Base-by-base conservation (phyloP, 345 rosid genomes). In the Corchorus capsularis region DNA sequence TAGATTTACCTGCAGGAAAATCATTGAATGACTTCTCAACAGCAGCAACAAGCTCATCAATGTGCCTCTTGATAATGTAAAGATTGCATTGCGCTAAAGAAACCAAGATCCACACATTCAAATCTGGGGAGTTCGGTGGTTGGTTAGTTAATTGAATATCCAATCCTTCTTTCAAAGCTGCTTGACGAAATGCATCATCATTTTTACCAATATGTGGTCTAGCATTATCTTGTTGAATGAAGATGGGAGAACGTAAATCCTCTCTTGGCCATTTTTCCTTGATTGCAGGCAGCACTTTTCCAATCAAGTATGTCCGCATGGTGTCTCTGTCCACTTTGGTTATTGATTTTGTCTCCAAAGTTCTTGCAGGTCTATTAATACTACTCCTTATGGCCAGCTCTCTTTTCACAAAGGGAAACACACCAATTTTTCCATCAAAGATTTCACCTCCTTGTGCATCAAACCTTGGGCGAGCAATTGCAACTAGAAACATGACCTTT, bases 191-290 rank as follows among this genome's bases (percentile, higher is more conserved):
- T 39, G 43, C 43, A 39, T 39, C 43, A 39, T 39, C 43, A 39
- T 20, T 59, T 1, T 14, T 1, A 17, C 27, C 80, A 0, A 72
- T 45, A 78, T 72, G 75, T 39, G 71, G 64, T 3, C 14, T 78
- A 35, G 65, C 72, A 71, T 78, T 78, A 3, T 63, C 80, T 71
- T 78, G 76, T 71, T 65, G 45, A 35, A 43, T 56, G 35, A 63
- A 61, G 32, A 6, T 43, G 3, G 55, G 17, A 52, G 13, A 16
- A 2, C 55, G 3, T 10, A 52, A 52, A 8, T 52, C 55, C 55
- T 16, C 17, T 52, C 55, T 19, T 75, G 63, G 63, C 78, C 76
- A 73, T 13, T 45, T 73, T 5, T 39, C 69, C 13, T 64, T 11
- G 43, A 39, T 39, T 4, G 43, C 43, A 6, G 43, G 43, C 43